Evolutionary conservation across 257 asterid genomes (phyloP).

Genomic region (Solanum clarkiae): DNA sequence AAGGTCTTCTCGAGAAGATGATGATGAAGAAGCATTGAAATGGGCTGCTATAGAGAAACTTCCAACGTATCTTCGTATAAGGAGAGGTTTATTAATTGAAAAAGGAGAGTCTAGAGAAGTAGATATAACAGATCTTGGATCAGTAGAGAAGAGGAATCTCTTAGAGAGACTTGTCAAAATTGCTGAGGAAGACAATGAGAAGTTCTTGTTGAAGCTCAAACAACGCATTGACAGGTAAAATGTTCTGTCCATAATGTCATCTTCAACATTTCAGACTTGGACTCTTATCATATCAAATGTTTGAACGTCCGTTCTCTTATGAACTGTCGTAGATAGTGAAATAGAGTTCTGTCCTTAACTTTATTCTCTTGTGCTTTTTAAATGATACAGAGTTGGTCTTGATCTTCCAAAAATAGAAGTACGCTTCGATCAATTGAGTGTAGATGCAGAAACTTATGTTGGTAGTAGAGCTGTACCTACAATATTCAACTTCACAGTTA

Average conservation of each 20-base stretch:
- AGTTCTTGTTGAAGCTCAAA: too few species aligned
- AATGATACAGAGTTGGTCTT: slow-evolving; percentile 19
- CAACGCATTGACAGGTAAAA: neutral
- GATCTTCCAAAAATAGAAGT: slow-evolving; percentile 26
- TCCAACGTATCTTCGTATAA: slow-evolving; percentile 15
- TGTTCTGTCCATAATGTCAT: neutral
- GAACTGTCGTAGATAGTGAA: neutral
- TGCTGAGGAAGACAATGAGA: too few species aligned
- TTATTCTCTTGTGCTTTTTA: neutral
- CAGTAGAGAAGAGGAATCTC: slow-evolving; percentile 8
- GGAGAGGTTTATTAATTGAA: slow-evolving; percentile 17
- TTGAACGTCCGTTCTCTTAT: neutral
- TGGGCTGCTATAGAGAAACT: slow-evolving; percentile 26
- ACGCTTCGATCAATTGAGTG: slow-evolving; percentile 18
- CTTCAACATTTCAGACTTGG: neutral
- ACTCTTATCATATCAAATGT: neutral
- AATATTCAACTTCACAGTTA: slow-evolving; percentile 26
- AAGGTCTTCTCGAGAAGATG: slow-evolving; percentile 9
- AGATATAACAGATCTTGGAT: slow-evolving; percentile 18
- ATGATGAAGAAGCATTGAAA: slow-evolving; percentile 19
- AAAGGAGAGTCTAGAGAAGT: slow-evolving; percentile 9
- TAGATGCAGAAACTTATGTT: slow-evolving; percentile 20
- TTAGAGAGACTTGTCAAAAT: neutral
- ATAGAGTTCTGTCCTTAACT: neutral
- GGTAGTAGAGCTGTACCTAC: slow-evolving; percentile 26